Conservation (phyloP, 805 yeast species). For the Clavispora santaluciae region DNA sequence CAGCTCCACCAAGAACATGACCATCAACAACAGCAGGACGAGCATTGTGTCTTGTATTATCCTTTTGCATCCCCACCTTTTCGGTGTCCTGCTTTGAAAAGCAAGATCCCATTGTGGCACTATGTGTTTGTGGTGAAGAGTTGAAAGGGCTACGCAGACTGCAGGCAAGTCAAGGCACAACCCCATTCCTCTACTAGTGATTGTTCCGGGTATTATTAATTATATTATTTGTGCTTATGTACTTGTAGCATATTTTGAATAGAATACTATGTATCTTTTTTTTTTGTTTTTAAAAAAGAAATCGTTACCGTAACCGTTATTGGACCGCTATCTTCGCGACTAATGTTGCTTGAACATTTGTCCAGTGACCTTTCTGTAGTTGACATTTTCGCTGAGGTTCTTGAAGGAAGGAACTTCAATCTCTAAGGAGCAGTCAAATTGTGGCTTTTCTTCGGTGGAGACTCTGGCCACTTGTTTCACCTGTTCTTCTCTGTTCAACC, state of each 20-base stretch:
- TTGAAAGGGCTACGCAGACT: not conserved
- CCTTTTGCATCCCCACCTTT: not conserved
- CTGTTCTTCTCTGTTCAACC: conserved; percentile 26
- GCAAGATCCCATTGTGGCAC: conserved; percentile 16
- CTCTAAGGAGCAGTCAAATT: conserved; percentile 14
- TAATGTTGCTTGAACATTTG: conserved; percentile 10
- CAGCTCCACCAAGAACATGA: conserved; percentile 14
- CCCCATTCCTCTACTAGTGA: no score
- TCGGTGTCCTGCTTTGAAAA: conserved; percentile 9
- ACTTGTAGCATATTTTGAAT: not conserved
- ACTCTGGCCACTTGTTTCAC: conserved; percentile 19
- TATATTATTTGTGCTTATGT: not conserved
- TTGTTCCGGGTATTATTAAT: not conserved
- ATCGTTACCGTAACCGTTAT: not conserved
- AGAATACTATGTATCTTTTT: not conserved
- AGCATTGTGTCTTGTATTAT: not conserved
- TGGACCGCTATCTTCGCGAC: no score
- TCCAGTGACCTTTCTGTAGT: conserved; percentile 20
- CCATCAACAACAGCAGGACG: conserved; percentile 5
- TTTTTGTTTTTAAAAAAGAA: not conserved
- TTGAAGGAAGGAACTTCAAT: conserved; percentile 21
- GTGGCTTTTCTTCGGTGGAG: conserved; percentile 17
- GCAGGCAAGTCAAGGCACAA: not conserved
- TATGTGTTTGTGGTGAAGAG: not conserved
- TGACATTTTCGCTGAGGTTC: conserved; percentile 24